Conservation (phyloP, 2,329 filamentous ascomycete species). For the Diplodia sapinea region DNA sequence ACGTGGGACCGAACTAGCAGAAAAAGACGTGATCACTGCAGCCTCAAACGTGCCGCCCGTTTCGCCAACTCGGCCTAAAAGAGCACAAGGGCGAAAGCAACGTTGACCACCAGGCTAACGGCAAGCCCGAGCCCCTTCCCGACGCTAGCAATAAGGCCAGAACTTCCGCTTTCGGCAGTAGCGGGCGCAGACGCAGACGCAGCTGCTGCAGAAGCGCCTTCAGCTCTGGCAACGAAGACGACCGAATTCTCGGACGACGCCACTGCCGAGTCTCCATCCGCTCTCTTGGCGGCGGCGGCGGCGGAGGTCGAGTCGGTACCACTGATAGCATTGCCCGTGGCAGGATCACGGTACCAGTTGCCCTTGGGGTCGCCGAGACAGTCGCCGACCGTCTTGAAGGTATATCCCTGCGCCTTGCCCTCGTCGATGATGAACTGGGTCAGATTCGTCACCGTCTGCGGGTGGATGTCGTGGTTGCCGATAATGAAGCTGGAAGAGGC, state of each 20-base stretch:
- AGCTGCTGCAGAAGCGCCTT: too few relatives aligned
- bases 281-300: not conserved
- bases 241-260: not conserved
- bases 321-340: conserved; percentile 20
- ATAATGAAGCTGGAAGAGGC: not conserved
- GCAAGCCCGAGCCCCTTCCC: conserved; percentile 1
- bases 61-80: not conserved
- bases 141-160: not conserved
- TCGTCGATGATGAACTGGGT: conserved; percentile 52
- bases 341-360: conserved; percentile 57
- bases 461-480: conserved; percentile 60
- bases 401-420: conserved; percentile 43
- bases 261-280: too few relatives aligned
- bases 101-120: conserved; percentile 1
- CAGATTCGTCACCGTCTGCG: conserved; percentile 56
- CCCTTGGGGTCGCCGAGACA: conserved; percentile 60
- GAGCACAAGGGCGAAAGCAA: not conserved
- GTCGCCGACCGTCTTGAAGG: conserved; percentile 62
- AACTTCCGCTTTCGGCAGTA: conserved; percentile 18
- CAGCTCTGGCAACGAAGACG: not conserved
- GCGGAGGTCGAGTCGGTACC: not conserved
- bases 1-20: not conserved
- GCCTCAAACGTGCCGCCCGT: not conserved
- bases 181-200: not conserved
- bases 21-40: not conserved